Evolutionary conservation across 352 stramenopile genomes (phyloP), one percentile per base, ranked within the genome.

Genomic region (Phytophthora foliorum): DNA sequence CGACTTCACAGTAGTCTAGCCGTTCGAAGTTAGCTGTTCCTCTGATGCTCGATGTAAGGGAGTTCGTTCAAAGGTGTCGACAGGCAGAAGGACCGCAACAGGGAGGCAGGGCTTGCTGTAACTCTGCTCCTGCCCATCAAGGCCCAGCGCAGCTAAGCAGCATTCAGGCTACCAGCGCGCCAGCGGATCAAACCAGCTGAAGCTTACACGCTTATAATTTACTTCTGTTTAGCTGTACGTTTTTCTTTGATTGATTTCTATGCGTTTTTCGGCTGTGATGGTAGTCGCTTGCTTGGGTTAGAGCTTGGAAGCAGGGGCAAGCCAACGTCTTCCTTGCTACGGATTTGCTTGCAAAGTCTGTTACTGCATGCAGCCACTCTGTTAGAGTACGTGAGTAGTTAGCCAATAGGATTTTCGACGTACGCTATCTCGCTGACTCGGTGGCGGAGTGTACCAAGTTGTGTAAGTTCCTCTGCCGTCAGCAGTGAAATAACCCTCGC

Each of bases 1-100:
- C 58, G 70, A 92, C 62, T 95, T 95, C 45, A 64, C 74, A 16
- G 36, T 42, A 53, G 54, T 27, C 4, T 88, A 83, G 52, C 21
- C 49, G 11, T 4, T 69, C 27, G 21, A 54, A 51, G 49, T 13
- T 17, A 25, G 8, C 48, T 50, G 44, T n/a, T 55, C 34, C 48
- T 48, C 57, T 66, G 34, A 62, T 59, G 22, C n/a, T 71, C 41
- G 41, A 51, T 55, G 38, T 25, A 59, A 58, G 54, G 51, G 41
- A 48, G 54, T 44, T 74, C 24, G 61, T 48, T 71, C 4, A 34
- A 59, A 56, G 38, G 36, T 64, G 51, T 60, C 19, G 45, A 60
- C 25, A 72, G 14, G 56, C 60, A 65, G 32, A 63, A 68, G 19
- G 42, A 60, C 38, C 41, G 22, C 24, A 22, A 54, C 53, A 63